Percentiles rank a stretch among this genome's conserved stretches.
phyloP scores from a whole-genome alignment of 306 rosid genomes.

The Quercus agrifolia region DNA sequence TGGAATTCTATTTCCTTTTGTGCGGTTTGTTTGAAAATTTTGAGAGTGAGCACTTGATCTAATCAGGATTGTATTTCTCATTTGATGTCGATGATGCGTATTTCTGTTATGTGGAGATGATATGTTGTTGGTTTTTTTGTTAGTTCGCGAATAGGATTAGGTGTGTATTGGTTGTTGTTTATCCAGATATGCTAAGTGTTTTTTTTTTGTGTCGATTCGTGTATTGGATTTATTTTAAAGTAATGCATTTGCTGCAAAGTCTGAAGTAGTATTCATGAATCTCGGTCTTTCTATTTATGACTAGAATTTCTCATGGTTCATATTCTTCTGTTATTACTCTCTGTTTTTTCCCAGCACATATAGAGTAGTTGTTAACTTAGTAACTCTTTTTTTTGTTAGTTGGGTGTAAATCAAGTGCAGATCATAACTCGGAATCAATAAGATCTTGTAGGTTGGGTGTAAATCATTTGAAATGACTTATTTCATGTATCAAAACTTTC shows the following conservation, averaged over 20 bases:
- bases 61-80: background rate
- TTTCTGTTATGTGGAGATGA: background rate
- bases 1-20: background rate
- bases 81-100: background rate
- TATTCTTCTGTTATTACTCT: background rate
- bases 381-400: too few relatives aligned
- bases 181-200: background rate
- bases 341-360: background rate
- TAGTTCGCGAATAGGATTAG: background rate
- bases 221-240: background rate
- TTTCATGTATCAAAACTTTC: background rate
- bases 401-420: too few relatives aligned
- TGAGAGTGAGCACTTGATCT: slow-evolving; percentile 10
- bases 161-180: background rate
- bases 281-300: background rate
- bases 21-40: background rate
- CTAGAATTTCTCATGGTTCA: background rate
- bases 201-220: background rate
- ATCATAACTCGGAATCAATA: background rate
- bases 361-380: background rate
- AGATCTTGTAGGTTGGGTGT: background rate
- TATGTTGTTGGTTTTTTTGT: background rate
- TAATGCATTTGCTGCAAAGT: background rate
- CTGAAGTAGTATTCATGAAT: background rate
- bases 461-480: background rate